Evolutionary conservation across 139 green algal genomes (phyloP).

Genomic region (Edaphochlamys debaryana): DNA sequence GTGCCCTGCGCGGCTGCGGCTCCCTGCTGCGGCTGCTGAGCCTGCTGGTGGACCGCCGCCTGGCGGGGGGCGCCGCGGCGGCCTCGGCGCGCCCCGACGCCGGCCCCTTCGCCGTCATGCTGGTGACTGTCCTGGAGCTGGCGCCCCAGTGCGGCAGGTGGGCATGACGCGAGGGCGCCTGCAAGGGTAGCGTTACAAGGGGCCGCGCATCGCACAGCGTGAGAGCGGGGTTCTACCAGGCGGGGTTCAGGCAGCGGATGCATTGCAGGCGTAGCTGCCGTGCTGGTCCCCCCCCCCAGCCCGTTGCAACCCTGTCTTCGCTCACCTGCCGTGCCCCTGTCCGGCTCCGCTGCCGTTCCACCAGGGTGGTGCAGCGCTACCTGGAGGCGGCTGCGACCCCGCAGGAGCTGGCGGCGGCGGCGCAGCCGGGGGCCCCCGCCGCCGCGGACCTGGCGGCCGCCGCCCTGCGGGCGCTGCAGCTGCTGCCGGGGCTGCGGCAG

Average conservation of each 20-base stretch:
- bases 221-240: no score
- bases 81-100: neutral
- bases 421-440: neutral
- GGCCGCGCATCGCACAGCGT: no score
- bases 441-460: constrained; percentile 55
- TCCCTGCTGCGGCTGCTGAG: constrained; percentile 47
- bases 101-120: constrained; percentile 22
- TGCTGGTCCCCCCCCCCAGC: no score
- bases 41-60: constrained; percentile 33
- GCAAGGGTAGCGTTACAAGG: neutral
- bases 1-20: constrained; percentile 35
- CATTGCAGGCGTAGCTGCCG: no score
- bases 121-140: constrained; percentile 47
- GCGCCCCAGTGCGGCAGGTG: constrained; percentile 40
- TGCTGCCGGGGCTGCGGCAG: constrained; percentile 51
- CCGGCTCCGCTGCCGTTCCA: no score
- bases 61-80: neutral
- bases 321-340: no score
- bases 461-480: constrained; percentile 64
- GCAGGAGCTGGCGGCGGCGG: constrained; percentile 31
- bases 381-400: constrained; percentile 42
- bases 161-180: neutral
- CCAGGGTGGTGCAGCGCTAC: constrained; percentile 60
- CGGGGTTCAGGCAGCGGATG: no score
- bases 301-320: no score